A percentile compares a stretch with the other conserved stretches of the same genome.
Evolutionary conservation across 2,329 filamentous ascomycete species (phyloP).

Genomic region (Phialophora expanda): DNA sequence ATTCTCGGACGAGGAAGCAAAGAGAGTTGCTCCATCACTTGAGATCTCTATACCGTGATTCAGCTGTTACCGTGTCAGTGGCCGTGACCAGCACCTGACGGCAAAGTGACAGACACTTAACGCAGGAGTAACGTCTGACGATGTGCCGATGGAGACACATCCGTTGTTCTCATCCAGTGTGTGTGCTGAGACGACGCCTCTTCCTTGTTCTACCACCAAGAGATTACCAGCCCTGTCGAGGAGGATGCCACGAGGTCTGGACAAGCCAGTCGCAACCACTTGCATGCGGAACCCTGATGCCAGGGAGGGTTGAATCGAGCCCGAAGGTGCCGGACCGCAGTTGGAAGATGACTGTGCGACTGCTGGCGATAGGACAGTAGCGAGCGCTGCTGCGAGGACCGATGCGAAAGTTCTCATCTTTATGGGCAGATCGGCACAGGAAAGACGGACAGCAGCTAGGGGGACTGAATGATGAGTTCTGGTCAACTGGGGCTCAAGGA

Average conservation of each 20-base stretch:
- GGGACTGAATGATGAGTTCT: not conserved
- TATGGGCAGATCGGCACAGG: not conserved
- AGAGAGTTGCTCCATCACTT: constrained; percentile 56
- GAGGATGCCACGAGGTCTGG: constrained; percentile 53
- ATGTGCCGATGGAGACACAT: constrained; percentile 39
- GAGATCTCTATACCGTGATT: constrained; percentile 61
- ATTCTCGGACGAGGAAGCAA: constrained; percentile 61
- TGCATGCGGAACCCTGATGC: constrained; percentile 44
- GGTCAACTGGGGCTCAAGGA: not conserved
- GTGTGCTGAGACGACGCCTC: constrained; percentile 47
- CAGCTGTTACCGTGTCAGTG: constrained; percentile 36
- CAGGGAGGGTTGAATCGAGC: constrained; percentile 37
- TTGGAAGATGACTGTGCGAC: constrained; percentile 31
- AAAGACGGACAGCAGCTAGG: not conserved
- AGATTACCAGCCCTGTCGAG: constrained; percentile 56
- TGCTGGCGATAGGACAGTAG: constrained; percentile 2
- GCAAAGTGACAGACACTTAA: constrained; percentile 29
- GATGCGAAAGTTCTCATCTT: constrained; percentile 9
- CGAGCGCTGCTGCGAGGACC: not conserved
- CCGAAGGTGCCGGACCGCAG: constrained; percentile 37
- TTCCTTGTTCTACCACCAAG: constrained; percentile 54
- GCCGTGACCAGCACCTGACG: not conserved
- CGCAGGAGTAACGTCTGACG: constrained; percentile 30
- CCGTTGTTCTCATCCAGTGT: constrained; percentile 46
- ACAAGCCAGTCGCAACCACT: constrained; percentile 54